Evolutionary conservation across 495 filamentous ascomycete genomes (phyloP).

Genomic region (Penicillium mononematosum): DNA sequence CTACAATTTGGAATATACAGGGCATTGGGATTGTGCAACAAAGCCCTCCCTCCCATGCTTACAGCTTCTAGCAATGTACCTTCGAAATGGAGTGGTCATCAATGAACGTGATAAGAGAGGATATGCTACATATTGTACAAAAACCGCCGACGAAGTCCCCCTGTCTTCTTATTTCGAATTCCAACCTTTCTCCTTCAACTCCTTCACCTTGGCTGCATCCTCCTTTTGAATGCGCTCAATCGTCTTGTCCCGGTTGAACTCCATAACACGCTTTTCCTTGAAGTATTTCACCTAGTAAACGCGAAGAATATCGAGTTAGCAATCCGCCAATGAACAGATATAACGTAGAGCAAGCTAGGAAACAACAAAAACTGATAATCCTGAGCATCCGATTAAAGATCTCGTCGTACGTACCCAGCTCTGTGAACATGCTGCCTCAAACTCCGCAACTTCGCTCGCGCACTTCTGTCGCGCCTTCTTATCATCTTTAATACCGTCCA

Average conservation of each 20-base stretch:
- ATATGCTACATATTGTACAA: constrained; percentile 36
- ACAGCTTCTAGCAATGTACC: background rate
- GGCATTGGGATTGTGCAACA: background rate
- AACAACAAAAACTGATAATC: constrained; percentile 10
- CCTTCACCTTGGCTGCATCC: constrained; percentile 59
- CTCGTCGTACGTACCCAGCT: constrained; percentile 67
- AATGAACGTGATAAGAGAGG: constrained; percentile 24
- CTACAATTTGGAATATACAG: background rate
- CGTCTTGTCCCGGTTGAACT: constrained; percentile 77
- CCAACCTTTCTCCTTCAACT: constrained; percentile 51
- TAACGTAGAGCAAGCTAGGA: background rate
- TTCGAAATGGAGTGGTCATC: constrained; percentile 16
- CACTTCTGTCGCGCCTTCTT: constrained; percentile 65
- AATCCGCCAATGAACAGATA: background rate
- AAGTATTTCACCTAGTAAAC: constrained; percentile 83
- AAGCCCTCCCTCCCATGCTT: background rate
- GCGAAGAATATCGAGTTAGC: constrained; percentile 15
- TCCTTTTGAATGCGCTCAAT: constrained; percentile 76
- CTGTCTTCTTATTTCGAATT: constrained; percentile 21
- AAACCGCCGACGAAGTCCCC: background rate
- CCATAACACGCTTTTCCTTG: constrained; percentile 91
- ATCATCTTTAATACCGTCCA: constrained; percentile 78
- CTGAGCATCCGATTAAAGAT: background rate
- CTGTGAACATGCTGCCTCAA: constrained; percentile 72
- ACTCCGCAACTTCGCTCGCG: constrained; percentile 59